Percentiles rank a stretch among this genome's conserved stretches.
These are phyloP conservation scores for Barnettozyma siamensis DNA, from an alignment of 805 yeast species.

Conservation along the genomic window DNA sequence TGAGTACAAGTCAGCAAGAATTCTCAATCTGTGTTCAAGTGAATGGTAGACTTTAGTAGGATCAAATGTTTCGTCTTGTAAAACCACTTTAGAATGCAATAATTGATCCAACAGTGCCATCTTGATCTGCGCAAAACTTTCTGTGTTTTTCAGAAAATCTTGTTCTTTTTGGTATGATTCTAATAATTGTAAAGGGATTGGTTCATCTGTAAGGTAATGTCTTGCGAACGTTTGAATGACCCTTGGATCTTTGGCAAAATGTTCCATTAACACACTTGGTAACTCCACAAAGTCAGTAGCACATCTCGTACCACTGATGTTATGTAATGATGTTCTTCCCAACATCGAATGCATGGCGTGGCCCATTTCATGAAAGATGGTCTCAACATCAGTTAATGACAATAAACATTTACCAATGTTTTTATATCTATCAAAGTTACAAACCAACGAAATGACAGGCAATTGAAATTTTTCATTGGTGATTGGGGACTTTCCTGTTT, in stretches of 20 bases:
- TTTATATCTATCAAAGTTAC: slow-evolving; percentile 57
- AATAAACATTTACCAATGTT: slow-evolving; percentile 51
- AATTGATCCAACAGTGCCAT: slow-evolving; percentile 87
- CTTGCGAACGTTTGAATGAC: slow-evolving; percentile 69
- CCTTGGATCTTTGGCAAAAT: slow-evolving; percentile 75
- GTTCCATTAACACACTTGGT: slow-evolving; percentile 95
- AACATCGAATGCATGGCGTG: slow-evolving; percentile 98
- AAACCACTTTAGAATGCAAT: slow-evolving; percentile 46
- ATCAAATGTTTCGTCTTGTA: slow-evolving; percentile 38
- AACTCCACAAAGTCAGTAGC: slow-evolving; percentile 94
- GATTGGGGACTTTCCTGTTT: slow-evolving; percentile 28
- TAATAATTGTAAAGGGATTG: slow-evolving; percentile 47
- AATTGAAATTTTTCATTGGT: slow-evolving; percentile 57
- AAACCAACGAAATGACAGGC: slow-evolving; percentile 85
- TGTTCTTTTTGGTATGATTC: slow-evolving; percentile 45
- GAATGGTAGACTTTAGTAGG: slow-evolving; percentile 60
- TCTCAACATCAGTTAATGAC: slow-evolving; percentile 76
- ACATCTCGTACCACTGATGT: slow-evolving; percentile 91
- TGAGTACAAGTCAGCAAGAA: slow-evolving; percentile 64
- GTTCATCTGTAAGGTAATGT: slow-evolving; percentile 58
- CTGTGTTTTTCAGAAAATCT: slow-evolving; percentile 56
- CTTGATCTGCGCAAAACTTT: slow-evolving; percentile 78
- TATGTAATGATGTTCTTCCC: slow-evolving; percentile 85
- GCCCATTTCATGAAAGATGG: slow-evolving; percentile 97
- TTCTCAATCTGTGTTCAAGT: slow-evolving; percentile 50